Base-by-base conservation (phyloP, 306 rosid genomes). In the Coriaria nepalensis region DNA sequence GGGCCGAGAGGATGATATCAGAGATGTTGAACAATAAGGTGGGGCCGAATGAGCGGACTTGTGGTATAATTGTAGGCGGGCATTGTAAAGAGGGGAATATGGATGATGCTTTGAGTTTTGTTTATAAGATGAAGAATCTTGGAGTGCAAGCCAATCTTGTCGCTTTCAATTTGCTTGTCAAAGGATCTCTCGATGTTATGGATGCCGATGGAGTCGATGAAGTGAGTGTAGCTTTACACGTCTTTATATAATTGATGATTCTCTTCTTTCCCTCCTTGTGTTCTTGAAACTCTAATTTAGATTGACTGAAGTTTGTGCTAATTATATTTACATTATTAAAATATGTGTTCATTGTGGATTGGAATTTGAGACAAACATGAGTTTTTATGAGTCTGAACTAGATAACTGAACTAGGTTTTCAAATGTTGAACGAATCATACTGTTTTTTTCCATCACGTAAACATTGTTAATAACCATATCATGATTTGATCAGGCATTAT, bases 31-130 rank as follows among this genome's bases (percentile, higher is more conserved):
- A 59, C 57, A 62, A 73, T 47, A 73, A 75, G 53, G 77, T 73
- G 33, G 43, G 39, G 20, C 97, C 95, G 54, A 84, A 84, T 29
- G 93, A 84, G 69, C 74, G 97, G 60, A 90, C 95, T 11, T 90
- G 95, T 44, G 94, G 95, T 41, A 84, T 81, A 67, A 68, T 90
- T 45, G 66, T 79, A 20, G 71, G 75, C 12, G 97, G 97, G 40
- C 81, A 84, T 59, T 84, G 95, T 56, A 80, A 84, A 70, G 86
- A 90, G 70, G 97, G 93, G 20, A 71, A 79, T 44, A 78, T 79
- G 90, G 55, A 60, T 47, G 84, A 84, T 32, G 97, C 97, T 59
- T 50, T 90, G 72, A 81, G 76, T 63, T 86, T 84, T 72, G 74
- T 84, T 35, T 50, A 73, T 72, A 75, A 68, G 69, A 84, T 81